Percentiles rank a stretch among this genome's conserved stretches.
These are phyloP conservation scores for Globisporangium nagaii DNA, from an alignment of 352 stramenopile species.

Conservation along the genomic window DNA sequence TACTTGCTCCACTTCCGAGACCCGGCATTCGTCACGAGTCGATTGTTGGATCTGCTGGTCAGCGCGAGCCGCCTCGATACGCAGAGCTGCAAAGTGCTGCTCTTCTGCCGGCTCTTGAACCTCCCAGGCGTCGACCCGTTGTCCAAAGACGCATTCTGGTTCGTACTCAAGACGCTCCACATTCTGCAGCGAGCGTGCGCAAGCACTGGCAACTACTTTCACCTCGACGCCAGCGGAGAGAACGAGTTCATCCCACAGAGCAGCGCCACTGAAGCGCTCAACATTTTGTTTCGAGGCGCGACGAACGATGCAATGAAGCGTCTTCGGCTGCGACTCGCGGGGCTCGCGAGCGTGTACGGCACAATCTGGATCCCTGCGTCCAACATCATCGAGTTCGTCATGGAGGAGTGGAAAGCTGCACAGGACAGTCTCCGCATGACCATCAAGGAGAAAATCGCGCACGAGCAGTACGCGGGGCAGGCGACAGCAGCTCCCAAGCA, in stretches of 20 bases:
- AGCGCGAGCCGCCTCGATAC: constrained; percentile 42
- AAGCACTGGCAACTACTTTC: constrained; percentile 35
- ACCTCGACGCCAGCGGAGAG: constrained; percentile 31
- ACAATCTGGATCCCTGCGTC: constrained; percentile 49
- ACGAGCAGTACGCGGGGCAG: background rate
- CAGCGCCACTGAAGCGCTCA: constrained; percentile 33
- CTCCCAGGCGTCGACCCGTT: constrained; percentile 33
- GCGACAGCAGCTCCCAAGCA: background rate
- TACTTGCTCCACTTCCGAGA: constrained; percentile 43
- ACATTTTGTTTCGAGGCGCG: constrained; percentile 22
- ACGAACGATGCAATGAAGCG: constrained; percentile 40
- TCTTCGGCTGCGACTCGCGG: constrained; percentile 28
- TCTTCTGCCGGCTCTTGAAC: constrained; percentile 38
- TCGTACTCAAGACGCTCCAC: constrained; percentile 40
- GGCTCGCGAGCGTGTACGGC: constrained; percentile 45
- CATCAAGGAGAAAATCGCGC: constrained; percentile 22
- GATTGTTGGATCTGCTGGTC: constrained; percentile 39
- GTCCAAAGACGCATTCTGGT: constrained; percentile 40
- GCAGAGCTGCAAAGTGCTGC: constrained; percentile 49
- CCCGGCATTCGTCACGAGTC: constrained; percentile 26
- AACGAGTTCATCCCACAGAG: constrained; percentile 47
- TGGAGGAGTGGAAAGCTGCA: constrained; percentile 39
- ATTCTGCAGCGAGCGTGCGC: constrained; percentile 34
- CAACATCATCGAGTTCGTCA: constrained; percentile 33
- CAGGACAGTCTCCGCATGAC: constrained; percentile 18